Evolutionary conservation across 1,284 basidiomycete species (phyloP), one percentile per base, ranked within the genome.

Genomic region (Puccinia hordei): DNA sequence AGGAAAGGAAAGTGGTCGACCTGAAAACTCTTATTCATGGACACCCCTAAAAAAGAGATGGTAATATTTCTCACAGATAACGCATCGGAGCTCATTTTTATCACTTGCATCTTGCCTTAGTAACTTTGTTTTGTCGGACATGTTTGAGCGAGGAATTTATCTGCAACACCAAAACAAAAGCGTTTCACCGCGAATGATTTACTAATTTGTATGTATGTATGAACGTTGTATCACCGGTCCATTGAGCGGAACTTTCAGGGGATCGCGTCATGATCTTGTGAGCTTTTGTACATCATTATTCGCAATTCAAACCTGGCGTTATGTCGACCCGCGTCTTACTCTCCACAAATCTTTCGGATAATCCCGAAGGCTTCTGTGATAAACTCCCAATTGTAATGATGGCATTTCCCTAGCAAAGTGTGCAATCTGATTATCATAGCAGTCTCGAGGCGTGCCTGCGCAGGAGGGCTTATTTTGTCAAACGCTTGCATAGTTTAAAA

Each of bases 181-280:
- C 22, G 61, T 65, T 65, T 65, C 61, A 65, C 2, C 61, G 61
- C 61, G n/a, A 35, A n/a, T 22, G 30, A 22, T 27, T 55, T 24
- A 55, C n/a, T 55, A 5, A 9, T 41, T 41, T 65, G 61, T n/a
- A n/a, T n/a, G n/a, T n/a, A n/a, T n/a, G n/a, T n/a, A n/a, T n/a
- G n/a, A n/a, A n/a, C n/a, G n/a, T n/a, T n/a, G n/a, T 65, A 65
- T 38, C 33, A 65, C 22, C 61, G 61, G 19, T n/a, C 2, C 35
- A 2, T 41, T 35, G 13, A 24, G 53, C 24, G 53, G 53, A 55
- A 55, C 19, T n/a, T 55, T 13, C 19, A 55, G 53, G 53, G 53
- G 4, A 19, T 35, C 35, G 24, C 59, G 30, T 33, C 30, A 61
- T 12, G 6, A 41, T 41, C 38, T 41, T 41, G 38, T 4, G 12